Evolutionary conservation across 768 basidiomycete species (phyloP), one percentile per base, ranked within the genome.

Genomic region (Amanita jacksonii): DNA sequence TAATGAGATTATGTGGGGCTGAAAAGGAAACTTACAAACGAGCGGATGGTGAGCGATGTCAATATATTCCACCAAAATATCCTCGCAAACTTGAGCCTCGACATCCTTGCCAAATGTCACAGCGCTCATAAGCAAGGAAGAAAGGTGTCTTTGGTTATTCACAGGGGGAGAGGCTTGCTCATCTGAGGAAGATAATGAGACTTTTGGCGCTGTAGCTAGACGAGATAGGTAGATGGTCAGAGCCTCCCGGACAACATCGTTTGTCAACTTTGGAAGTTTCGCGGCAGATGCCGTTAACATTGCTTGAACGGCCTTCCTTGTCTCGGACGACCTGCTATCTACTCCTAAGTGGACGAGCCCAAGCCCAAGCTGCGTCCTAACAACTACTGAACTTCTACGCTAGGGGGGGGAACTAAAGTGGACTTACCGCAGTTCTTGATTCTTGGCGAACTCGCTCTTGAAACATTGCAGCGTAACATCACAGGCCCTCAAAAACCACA

Each of bases 1-100:
- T 23, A 24, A 12, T 22, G 46, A 4, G 34, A 28, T 6, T n/a
- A n/a, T n/a, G n/a, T n/a, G n/a, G n/a, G n/a, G n/a, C n/a, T n/a
- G n/a, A 46, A 36, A 23, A 37, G 20, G 32, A 13, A 43, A 69
- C 81, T 50, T 41, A 85, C 85, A 68, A 38, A 78, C 66, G 33
- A 64, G 62, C 5, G 74, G 69, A 62, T 93, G 90, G 57, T 94
- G 88, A 1, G 77, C 77, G 27, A 93, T 54, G 13, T 89, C 68
- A 10, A 90, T 50, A 39, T 76, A 62, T 19, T 83, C 65, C 1
- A 73, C 64, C 13, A 85, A 51, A 19, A 75, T 47, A 3, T 60
- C 55, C 50, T 80, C 77, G 41, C 68, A 62, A 7, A 66, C 44
- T 1, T 53, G 51, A 1, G 51, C 42, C 5, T 73, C 72, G 2